Conservation (phyloP, 805 yeast species). For the Starmerella potacharoeniae region DNA sequence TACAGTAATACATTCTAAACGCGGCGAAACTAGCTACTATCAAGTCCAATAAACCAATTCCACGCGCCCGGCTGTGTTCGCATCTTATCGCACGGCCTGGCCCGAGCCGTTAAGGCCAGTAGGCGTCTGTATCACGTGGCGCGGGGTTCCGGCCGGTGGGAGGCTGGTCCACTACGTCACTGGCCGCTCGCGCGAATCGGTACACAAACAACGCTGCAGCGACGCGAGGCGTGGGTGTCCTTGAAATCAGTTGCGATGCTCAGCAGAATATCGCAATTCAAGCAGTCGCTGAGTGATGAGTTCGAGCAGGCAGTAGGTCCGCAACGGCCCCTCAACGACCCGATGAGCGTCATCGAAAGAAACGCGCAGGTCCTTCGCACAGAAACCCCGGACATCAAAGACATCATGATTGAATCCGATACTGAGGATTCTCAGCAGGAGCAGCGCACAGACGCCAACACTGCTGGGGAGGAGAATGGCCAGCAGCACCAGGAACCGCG, state of each 20-base stretch:
- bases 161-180: background rate
- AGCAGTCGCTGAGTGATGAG: slow-evolving; percentile 56
- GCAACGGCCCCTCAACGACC: slow-evolving; percentile 12
- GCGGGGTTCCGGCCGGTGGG: background rate
- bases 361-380: slow-evolving; percentile 17
- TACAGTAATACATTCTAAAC: no score
- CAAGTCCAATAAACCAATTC: no score
- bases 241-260: slow-evolving; percentile 30
- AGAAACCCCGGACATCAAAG: slow-evolving; percentile 20
- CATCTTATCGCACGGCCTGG: no score
- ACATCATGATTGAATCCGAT: slow-evolving; percentile 10
- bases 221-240: background rate
- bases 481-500: background rate
- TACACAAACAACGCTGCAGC: background rate
- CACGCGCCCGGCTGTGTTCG: no score
- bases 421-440: background rate
- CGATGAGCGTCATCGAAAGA: slow-evolving; percentile 20
- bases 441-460: background rate
- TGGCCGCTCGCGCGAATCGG: background rate
- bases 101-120: no score
- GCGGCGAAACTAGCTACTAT: no score
- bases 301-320: slow-evolving; percentile 25
- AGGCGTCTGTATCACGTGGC: background rate
- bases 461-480: background rate
- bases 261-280: slow-evolving; percentile 47